Evolutionary conservation across 805 yeast species (phyloP).

Genomic region (Ogataea methylovora): DNA sequence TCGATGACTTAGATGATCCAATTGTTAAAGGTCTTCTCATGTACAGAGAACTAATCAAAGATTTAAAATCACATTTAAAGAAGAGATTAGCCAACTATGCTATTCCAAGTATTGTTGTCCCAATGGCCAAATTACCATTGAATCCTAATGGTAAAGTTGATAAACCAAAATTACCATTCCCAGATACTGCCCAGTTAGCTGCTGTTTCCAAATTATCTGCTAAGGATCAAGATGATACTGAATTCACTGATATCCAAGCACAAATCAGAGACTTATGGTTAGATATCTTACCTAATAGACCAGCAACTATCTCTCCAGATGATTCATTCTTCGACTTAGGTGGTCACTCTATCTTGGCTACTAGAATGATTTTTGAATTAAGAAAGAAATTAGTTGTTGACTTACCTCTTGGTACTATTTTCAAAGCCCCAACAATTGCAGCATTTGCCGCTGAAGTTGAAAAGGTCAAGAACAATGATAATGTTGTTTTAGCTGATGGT

Average conservation of each 20-base stretch:
- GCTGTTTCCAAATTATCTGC: conserved; percentile 55
- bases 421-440: conserved; percentile 80
- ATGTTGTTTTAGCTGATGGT: conserved; percentile 33
- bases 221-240: conserved; percentile 36
- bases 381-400: conserved; percentile 73
- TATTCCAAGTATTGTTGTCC: conserved; percentile 86
- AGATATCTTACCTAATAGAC: conserved; percentile 74
- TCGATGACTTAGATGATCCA: conserved; percentile 47
- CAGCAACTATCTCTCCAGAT: conserved; percentile 64
- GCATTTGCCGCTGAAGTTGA: conserved; percentile 72
- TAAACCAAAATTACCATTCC: conserved; percentile 94
- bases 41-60: conserved; percentile 70
- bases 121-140: conserved; percentile 77
- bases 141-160: conserved; percentile 98
- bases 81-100: conserved; percentile 90
- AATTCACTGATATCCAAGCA: conserved; percentile 58
- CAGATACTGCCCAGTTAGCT: conserved; percentile 78
- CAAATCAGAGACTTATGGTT: conserved; percentile 80
- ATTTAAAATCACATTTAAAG: conserved; percentile 74
- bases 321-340: conserved; percentile 97
- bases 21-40: conserved; percentile 73
- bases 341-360: conserved; percentile 95
- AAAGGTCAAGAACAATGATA: conserved; percentile 42
- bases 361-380: conserved; percentile 91
- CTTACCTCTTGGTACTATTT: conserved; percentile 83